phyloP scores from a whole-genome alignment of 2,329 filamentous ascomycete genomes.

The Alternaria viburni region DNA sequence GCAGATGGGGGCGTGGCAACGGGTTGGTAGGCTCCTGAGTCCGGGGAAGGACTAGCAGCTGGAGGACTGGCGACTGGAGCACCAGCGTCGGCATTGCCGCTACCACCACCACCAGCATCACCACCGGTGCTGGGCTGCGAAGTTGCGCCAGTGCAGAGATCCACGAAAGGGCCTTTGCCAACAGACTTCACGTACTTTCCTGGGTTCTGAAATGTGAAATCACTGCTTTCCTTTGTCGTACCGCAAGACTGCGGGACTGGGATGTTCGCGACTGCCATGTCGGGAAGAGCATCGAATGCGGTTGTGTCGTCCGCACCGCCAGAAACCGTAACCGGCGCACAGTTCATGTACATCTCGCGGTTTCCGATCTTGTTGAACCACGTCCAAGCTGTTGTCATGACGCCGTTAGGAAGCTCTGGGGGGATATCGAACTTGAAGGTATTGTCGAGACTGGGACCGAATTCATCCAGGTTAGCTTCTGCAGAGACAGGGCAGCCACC shows the following conservation, averaged over 20 bases:
- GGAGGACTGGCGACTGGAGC: background rate
- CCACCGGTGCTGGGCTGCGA: constrained; percentile 1
- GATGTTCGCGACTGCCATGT: constrained; percentile 78
- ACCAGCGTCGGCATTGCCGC: background rate
- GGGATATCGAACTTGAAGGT: constrained; percentile 62
- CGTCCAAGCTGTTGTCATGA: constrained; percentile 82
- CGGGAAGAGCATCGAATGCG: constrained; percentile 66
- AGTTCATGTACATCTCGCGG: constrained; percentile 98
- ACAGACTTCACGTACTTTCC: constrained; percentile 59
- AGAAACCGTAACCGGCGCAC: constrained; percentile 73
- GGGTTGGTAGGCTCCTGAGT: background rate
- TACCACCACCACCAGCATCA: background rate
- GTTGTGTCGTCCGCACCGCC: constrained; percentile 56
- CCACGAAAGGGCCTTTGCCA: constrained; percentile 30
- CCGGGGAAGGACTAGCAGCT: background rate
- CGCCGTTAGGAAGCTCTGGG: constrained; percentile 71
- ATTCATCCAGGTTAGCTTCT: constrained; percentile 28
- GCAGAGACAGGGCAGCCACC: constrained; percentile 73
- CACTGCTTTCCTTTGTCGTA: constrained; percentile 53
- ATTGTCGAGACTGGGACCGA: constrained; percentile 44
- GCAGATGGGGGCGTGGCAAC: constrained; percentile 3
- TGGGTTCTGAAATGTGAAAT: constrained; percentile 66
- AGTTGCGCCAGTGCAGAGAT: constrained; percentile 31
- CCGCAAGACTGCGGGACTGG: constrained; percentile 51
- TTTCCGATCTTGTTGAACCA: constrained; percentile 92